Evolutionary conservation across 2,329 filamentous ascomycete genomes (phyloP).

Genomic region (Trichophyton equinum): DNA sequence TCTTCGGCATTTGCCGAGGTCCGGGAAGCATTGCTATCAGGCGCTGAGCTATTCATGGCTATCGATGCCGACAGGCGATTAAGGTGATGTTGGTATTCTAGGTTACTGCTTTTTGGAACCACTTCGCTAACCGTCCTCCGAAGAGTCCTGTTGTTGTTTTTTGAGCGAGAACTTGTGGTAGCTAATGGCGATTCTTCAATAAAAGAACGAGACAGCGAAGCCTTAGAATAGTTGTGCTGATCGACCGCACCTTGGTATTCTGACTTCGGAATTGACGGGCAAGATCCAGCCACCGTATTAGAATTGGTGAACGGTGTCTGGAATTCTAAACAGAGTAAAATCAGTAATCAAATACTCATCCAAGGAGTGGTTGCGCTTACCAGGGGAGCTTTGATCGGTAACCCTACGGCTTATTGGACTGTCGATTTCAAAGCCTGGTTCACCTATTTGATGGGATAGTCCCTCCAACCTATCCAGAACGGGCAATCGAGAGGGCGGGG

Average conservation of each 20-base stretch:
- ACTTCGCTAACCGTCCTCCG: not conserved
- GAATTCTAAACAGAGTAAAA: not conserved
- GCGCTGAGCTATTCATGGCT: conserved; percentile 5
- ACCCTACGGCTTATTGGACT: not conserved
- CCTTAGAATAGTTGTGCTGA: not conserved
- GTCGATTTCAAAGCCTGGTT: not conserved
- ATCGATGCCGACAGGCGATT: not conserved
- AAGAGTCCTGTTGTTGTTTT: not conserved
- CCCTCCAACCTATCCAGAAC: not conserved
- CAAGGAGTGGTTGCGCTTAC: not conserved
- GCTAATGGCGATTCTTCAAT: not conserved
- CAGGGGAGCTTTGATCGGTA: not conserved
- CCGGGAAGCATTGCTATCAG: conserved; percentile 2
- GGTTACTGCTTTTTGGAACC: not conserved
- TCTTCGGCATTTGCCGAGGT: conserved; percentile 1
- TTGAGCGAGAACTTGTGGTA: no score
- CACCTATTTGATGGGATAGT: not conserved
- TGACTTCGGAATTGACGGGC: not conserved
- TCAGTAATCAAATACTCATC: not conserved
- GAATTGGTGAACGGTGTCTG: not conserved
- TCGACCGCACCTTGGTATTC: not conserved
- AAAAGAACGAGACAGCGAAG: not conserved
- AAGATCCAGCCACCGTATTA: not conserved
- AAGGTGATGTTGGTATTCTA: not conserved
- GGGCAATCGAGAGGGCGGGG: not conserved